Percentiles rank a stretch among this genome's conserved stretches.
Evolutionary conservation across 768 basidiomycete genomes (phyloP).

Genomic region (Naganishia vishniacii): DNA sequence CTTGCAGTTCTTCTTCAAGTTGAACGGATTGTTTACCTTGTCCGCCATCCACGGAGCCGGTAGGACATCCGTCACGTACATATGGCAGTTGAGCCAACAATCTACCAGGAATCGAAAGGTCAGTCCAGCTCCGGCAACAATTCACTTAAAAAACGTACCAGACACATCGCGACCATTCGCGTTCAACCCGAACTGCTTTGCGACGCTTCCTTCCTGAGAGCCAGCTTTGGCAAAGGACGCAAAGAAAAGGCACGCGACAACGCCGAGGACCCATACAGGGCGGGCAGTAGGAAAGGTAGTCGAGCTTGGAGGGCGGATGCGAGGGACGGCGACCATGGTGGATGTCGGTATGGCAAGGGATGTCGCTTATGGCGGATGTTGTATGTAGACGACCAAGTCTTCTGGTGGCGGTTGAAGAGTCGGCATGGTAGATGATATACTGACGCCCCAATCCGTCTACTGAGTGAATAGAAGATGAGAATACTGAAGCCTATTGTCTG

Average conservation of each 20-base stretch:
- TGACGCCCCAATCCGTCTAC: too few relatives aligned
- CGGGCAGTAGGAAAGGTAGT: too few relatives aligned
- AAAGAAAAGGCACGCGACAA: not conserved
- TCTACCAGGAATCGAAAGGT: not conserved
- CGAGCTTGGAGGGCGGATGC: not conserved
- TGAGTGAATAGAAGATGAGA: too few relatives aligned
- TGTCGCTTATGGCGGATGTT: not conserved
- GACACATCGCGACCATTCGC: slow-evolving; percentile 6
- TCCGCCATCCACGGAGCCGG: slow-evolving; percentile 17
- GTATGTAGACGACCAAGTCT: too few relatives aligned
- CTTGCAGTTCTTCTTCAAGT: slow-evolving; percentile 13
- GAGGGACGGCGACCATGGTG: not conserved
- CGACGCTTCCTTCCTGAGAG: slow-evolving; percentile 1
- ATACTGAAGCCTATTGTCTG: too few relatives aligned
- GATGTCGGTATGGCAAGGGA: too few relatives aligned
- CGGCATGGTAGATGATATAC: too few relatives aligned
- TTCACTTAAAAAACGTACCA: not conserved
- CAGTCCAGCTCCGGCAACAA: not conserved
- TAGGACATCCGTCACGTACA: not conserved
- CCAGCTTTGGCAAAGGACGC: not conserved
- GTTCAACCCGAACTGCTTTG: slow-evolving; percentile 20
- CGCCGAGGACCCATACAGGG: not conserved
- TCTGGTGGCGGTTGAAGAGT: too few relatives aligned
- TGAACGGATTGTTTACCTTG: not conserved
- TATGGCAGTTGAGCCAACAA: slow-evolving; percentile 21